Evolutionary conservation across 306 rosid genomes (phyloP).

Genomic region (Castanea crenata): DNA sequence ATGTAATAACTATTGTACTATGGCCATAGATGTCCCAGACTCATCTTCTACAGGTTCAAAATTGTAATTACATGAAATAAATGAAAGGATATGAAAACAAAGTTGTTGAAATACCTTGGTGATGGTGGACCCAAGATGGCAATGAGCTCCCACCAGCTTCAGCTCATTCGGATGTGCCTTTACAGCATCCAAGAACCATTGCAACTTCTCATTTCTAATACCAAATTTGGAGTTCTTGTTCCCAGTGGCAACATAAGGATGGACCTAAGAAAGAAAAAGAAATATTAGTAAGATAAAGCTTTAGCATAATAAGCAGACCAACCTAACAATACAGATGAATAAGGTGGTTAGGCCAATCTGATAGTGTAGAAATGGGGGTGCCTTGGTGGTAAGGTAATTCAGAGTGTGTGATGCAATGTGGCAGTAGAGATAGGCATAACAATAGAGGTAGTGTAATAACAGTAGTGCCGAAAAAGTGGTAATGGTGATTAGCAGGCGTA

Average conservation of each 20-base stretch:
- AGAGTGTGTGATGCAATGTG: not conserved
- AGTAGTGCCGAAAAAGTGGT: not conserved
- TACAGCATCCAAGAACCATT: constrained; percentile 86
- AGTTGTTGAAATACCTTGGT: constrained; percentile 59
- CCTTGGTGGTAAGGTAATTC: not conserved
- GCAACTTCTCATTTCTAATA: constrained; percentile 92
- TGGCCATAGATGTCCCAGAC: not conserved
- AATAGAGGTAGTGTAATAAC: not conserved
- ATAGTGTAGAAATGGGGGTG: not conserved
- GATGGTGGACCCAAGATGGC: constrained; percentile 97
- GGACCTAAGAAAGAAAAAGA: constrained; percentile 54
- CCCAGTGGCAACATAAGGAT: constrained; percentile 97
- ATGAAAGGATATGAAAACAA: not conserved
- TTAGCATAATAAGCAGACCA: not conserved
- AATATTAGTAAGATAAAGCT: not conserved
- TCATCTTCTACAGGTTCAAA: not conserved
- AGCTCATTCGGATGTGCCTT: constrained; percentile 79
- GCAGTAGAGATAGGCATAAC: not conserved
- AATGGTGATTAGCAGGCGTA: not conserved
- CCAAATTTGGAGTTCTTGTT: constrained; percentile 94
- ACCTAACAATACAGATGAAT: not conserved
- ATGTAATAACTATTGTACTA: not conserved
- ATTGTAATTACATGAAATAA: not conserved
- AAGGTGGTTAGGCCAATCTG: not conserved
- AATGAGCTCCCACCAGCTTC: constrained; percentile 94